Evolutionary conservation across 2,329 filamentous ascomycete genomes (phyloP).

Genomic region (Albifimbria verrucaria): DNA sequence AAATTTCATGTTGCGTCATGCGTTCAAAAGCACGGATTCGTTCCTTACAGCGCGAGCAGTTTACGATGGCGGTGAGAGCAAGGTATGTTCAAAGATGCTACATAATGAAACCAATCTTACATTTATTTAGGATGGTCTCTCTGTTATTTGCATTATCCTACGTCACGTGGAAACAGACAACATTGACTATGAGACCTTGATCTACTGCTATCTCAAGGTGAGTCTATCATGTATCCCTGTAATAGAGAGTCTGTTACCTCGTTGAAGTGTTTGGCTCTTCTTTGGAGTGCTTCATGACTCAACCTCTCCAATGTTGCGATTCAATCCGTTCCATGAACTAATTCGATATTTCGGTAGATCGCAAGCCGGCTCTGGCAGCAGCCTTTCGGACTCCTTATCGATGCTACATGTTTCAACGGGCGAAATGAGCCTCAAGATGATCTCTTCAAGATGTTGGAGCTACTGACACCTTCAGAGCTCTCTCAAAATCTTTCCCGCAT

Average conservation of each 20-base stretch:
- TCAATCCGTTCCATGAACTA: slow-evolving; percentile 1
- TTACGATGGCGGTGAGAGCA: slow-evolving; percentile 69
- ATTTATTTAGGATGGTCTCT: slow-evolving; percentile 56
- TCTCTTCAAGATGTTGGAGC: slow-evolving; percentile 60
- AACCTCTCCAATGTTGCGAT: not conserved
- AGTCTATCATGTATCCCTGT: slow-evolving; percentile 8
- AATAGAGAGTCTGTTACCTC: not conserved
- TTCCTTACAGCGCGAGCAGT: slow-evolving; percentile 62
- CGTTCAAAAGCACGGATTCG: slow-evolving; percentile 62
- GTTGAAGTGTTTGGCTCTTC: not conserved
- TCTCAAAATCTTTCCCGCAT: slow-evolving; percentile 56
- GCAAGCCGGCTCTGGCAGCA: slow-evolving; percentile 68
- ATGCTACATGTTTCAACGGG: slow-evolving; percentile 69
- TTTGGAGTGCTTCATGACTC: not conserved
- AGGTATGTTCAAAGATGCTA: slow-evolving; percentile 33
- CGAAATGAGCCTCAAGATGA: slow-evolving; percentile 64
- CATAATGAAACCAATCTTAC: slow-evolving; percentile 7
- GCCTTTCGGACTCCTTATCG: slow-evolving; percentile 64
- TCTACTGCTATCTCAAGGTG: slow-evolving; percentile 67
- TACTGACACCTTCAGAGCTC: slow-evolving; percentile 60
- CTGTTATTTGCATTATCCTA: slow-evolving; percentile 67
- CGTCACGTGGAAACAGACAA: slow-evolving; percentile 64
- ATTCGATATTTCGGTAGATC: slow-evolving; percentile 40
- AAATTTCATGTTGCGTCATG: slow-evolving; percentile 69
- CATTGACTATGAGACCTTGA: slow-evolving; percentile 62